Conservation (phyloP, 1,284 basidiomycete genomes). For the Erythrobasidium hasegawianum region DNA sequence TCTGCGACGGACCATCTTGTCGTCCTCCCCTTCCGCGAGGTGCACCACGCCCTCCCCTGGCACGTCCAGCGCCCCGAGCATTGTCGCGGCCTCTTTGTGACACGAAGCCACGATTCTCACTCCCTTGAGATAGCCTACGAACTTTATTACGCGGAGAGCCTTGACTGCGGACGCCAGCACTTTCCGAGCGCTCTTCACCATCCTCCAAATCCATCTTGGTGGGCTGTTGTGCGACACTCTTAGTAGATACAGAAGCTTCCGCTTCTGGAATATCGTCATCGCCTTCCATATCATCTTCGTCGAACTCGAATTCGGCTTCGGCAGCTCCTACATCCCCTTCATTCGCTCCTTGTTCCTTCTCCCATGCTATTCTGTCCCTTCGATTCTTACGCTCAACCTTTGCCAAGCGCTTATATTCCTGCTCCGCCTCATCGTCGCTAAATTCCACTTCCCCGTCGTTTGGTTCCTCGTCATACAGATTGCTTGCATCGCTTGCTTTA, state of each 20-base stretch:
- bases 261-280: not conserved
- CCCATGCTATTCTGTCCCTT: conserved; percentile 2
- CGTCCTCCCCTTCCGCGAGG: conserved; percentile 7
- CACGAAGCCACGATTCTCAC: not conserved
- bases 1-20: not conserved
- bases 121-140: not conserved
- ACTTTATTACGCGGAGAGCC: not conserved
- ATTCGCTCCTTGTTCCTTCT: not conserved
- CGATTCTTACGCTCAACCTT: conserved; percentile 21
- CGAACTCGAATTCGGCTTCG: conserved; percentile 25
- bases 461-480: conserved; percentile 82
- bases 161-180: not conserved
- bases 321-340: not conserved
- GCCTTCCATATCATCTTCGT: conserved; percentile 22
- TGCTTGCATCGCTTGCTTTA: conserved; percentile 87
- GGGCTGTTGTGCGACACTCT: not conserved
- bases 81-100: not conserved
- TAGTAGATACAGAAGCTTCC: not conserved
- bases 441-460: conserved; percentile 80
- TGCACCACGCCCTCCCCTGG: conserved; percentile 4
- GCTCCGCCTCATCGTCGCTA: conserved; percentile 83
- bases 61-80: not conserved
- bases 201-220: not conserved
- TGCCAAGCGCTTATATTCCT: conserved; percentile 55
- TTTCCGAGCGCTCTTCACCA: not conserved